Evolutionary conservation across 495 filamentous ascomycete genomes (phyloP), one percentile per base, ranked within the genome.

Genomic region (Daldinia childiae): DNA sequence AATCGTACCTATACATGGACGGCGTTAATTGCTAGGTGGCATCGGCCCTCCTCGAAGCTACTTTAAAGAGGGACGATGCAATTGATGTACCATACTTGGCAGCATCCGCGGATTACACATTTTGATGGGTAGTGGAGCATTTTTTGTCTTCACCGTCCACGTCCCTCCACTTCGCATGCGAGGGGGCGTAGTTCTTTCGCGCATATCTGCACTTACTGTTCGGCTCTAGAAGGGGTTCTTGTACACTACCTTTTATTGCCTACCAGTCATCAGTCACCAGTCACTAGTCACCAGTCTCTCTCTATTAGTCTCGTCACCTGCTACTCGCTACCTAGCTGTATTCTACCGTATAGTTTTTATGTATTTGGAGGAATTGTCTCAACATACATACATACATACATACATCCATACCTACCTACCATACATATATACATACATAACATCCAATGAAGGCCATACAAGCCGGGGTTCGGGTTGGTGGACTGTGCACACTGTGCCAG

Each of bases 191-290:
- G 71, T 54, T 62, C 71, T 73, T 73, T 73, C 71, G 66, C 71
- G 66, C 71, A 73, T 73, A 73, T 73, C 71, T 73, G 71, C 71
- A 73, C 66, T 73, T 73, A 73, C 71, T 73, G 70, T 73, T 73
- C 65, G 70, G 59, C 65, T 69, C 48, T 69, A 21, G 65, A 73
- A 62, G 70, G 61, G 61, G 61, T 45, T 29, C 58, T 29, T 58
- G 17, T 66, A 51, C 55, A 34, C 30, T 34, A 34, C 30, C 9
- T 11, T 59, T 29, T 58, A 14, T 48, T 12, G 30, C 50, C 64
- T 48, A 48, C 43, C 43, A 45, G n/a, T 26, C 26, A 26, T 26
- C 26, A 26, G 26, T 26, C 26, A 26, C 26, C 26, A 27, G 26
- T 27, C 26, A 27, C 3, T 4, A 27, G 26, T 34, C 32, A 34